Base-by-base conservation (phyloP, 768 basidiomycete species). In the Russula dissimulans region DNA sequence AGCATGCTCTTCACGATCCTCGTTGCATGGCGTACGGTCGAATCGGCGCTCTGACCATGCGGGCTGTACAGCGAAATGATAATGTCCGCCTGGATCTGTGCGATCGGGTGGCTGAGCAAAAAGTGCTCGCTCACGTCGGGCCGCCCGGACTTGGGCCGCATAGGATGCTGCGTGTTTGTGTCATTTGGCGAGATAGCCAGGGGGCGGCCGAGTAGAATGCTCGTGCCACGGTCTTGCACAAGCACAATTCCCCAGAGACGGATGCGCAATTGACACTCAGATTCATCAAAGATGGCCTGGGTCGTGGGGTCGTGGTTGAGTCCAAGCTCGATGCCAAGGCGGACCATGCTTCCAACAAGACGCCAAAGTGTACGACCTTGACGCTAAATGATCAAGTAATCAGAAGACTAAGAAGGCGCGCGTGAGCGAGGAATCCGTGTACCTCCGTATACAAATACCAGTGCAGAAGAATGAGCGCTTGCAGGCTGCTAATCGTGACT, bases 381-480 rank as follows among this genome's bases (percentile, higher is more conserved):
- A 65, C 90, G 84, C 90, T 93, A 67, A 51, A 38, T 64, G 50
- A 43, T 49, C 45, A 45, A 66, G 60, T 65, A 57, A 51, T 55
- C 29, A 62, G 43, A 46, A 26, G 32, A 26, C 6, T 0, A 12
- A 47, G 55, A 67, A 66, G 17, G 62, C 18, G 51, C 36, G 14
- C 36, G 17, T 61, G 10, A 34, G 2, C 3, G 46, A 62, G 4
- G 18, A 14, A 10, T 39, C 32, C 4, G 68, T 80, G 56, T 64
- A 89, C 91, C 79, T 92, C 91, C 22, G 85, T 90, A 67, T 92
- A 93, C 22, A 93, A 78, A 71, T 92, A 91, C 91, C 89, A 92
- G 57, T 93, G 91, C 49, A 92, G 71, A 6, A 93, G 72, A 29
- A 91, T 90, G 55, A 93, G 78, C 0, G 91, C 87, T 70, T 93